Evolutionary conservation across 306 rosid genomes (phyloP), one percentile per base, ranked within the genome.

Genomic region (Pyrus communis): DNA sequence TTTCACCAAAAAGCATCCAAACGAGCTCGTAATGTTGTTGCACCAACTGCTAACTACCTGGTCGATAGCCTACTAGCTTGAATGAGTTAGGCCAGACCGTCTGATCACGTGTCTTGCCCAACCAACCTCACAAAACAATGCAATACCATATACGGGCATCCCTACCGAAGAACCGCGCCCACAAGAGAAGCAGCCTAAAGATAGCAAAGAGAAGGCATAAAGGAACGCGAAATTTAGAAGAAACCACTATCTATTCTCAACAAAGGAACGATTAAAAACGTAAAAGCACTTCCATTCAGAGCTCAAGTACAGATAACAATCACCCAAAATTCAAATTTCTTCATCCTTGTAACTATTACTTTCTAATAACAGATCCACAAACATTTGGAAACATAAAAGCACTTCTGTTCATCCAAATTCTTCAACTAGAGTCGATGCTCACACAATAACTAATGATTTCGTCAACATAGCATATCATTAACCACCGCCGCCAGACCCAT

Each of bases 401-500:
- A 28, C 83, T 43, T 28, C 49, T 15, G 28, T 51, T 52, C 80
- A 58, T 81, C 80, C 74, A 75, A 85, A 78, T 82, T 84, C 81
- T 87, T 86, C 82, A 46, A 77, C 71, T 79, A 64, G 71, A 84
- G 13, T 46, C 35, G 73, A 76, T 31, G 23, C 45, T 64, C 35
- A 75, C 76, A 76, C 70, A 69, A 54, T 54, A 78, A 67, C 74
- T 11, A 51, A 42, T 71, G 59, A 54, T 33, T 70, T 84, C 80
- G 70, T 81, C 91, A 68, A 77, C 66, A 30, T 46, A 57, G 49
- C 57, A 49, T 72, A 21, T 67, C n/a, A 71, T 88, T 87, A 90
- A 82, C 96, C 94, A 14, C 98, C 91, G 17, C 92, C 91, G 4
- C 98, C 97, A 10, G 98, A 93, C 35, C 98, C 97, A 9, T 93